Percentiles rank a stretch among this genome's conserved stretches.
phyloP scores from a whole-genome alignment of 495 filamentous ascomycete species.

The Xylaria palmicola region DNA sequence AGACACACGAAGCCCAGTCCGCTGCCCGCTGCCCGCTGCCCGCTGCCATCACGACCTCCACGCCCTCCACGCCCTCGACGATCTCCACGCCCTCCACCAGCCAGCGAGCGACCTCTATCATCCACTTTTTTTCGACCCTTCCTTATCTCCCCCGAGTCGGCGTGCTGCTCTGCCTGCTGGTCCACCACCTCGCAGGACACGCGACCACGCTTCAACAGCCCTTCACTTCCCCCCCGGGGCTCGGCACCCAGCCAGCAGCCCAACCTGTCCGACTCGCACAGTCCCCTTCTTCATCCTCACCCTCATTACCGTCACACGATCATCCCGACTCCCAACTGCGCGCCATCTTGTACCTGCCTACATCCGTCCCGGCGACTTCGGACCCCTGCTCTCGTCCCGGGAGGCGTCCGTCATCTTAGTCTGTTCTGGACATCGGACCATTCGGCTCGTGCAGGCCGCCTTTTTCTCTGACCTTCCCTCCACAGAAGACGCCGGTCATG shows the following conservation, averaged over 20 bases:
- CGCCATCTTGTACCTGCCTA: not conserved
- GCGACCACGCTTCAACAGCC: slow-evolving; percentile 3
- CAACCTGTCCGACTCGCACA: slow-evolving; percentile 11
- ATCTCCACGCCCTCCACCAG: not conserved
- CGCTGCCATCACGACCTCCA: no score
- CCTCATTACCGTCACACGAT: not conserved
- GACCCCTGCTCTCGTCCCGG: not conserved
- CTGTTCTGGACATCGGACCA: not conserved
- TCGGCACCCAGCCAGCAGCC: slow-evolving; percentile 15
- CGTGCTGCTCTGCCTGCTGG: not conserved
- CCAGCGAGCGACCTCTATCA: not conserved
- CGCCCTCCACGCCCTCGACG: not conserved
- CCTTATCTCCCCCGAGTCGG: no score
- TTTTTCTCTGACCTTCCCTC: not conserved
- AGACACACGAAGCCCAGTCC: no score
- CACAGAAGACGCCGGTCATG: slow-evolving; percentile 19
- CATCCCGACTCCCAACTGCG: not conserved
- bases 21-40: no score
- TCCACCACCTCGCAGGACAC: not conserved
- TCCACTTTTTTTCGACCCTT: slow-evolving; percentile 9
- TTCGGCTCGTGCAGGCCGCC: not conserved
- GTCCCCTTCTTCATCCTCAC: slow-evolving; percentile 2
- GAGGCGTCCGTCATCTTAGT: no score
- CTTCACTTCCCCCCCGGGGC: slow-evolving; percentile 1
- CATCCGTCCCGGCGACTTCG: not conserved